Base-by-base conservation (phyloP, 805 yeast genomes). In the Vanderwaltozyma yarrowii region DNA sequence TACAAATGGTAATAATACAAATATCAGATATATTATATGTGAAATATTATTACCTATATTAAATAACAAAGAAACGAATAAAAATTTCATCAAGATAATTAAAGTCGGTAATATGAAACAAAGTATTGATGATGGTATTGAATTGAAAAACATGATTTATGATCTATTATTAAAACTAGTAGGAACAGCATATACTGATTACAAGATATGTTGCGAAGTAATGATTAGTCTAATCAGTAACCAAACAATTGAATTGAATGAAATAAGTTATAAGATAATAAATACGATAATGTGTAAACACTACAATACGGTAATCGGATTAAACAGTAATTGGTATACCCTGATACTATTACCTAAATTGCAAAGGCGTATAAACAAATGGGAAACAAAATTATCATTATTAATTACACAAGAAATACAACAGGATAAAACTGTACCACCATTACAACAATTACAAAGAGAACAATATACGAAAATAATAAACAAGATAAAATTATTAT, bases 51-150 rank as follows among this genome's bases (percentile, higher is more conserved):
- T 24, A 24, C 21, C 21, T 16, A n/a, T 32, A 16, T 3, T 32
- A 51, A 21, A 21, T 21, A 21, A 21, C 9, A 21, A 21, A 21
- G 40, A 44, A 29, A 49, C 48, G 17, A 51, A 53, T 38, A 56
- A 55, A 35, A 33, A 39, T n/a, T 56, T 49, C 24, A 42, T 51
- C 4, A 45, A 47, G 10, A 48, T 49, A 8, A 35, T 58, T 4
- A 56, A 56, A 43, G 61, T 55, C 2, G 62, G 62, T 3, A 56
- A 54, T 33, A 45, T 56, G 47, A 55, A 56, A 31, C 61, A 58
- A 37, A 45, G 47, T 9, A 51, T 52, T 17, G 62, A 58, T 39
- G 54, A 52, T 16, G 52, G 57, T 14, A 20, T 39, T 6, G 33
- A 49, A 1, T 37, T 49, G 13, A 35, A 55, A 24, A 41, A 45